A percentile compares a stretch with the other conserved stretches of the same genome.
phyloP scores from a whole-genome alignment of 495 filamentous ascomycete species.

The Aspergillus olivimuriae region DNA sequence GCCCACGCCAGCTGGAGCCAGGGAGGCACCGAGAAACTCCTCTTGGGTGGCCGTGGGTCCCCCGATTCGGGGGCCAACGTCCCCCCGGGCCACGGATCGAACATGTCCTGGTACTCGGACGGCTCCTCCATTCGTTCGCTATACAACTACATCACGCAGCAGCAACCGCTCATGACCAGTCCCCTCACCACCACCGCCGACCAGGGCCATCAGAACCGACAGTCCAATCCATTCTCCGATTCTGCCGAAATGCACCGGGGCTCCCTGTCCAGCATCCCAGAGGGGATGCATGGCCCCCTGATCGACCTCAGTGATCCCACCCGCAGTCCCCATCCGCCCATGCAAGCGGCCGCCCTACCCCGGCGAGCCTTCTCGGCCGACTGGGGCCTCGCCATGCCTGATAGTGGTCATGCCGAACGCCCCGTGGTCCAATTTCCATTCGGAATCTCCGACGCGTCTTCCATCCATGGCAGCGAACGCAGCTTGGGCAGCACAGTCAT shows the following conservation, averaged over 20 bases:
- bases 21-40: constrained; percentile 13
- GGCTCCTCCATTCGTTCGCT: constrained; percentile 7
- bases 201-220: not conserved
- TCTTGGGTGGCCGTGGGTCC: constrained; percentile 7
- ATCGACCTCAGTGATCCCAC: not conserved
- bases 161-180: not conserved
- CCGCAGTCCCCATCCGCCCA: not conserved
- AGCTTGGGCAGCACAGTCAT: constrained; percentile 18
- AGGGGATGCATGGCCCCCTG: constrained; percentile 1
- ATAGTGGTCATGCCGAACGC: not conserved
- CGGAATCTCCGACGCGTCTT: constrained; percentile 7
- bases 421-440: not conserved
- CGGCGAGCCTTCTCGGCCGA: not conserved
- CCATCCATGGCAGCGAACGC: constrained; percentile 18
- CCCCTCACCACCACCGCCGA: not conserved
- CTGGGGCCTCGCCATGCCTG: not conserved
- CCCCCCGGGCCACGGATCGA: constrained; percentile 8
- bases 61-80: constrained; percentile 6
- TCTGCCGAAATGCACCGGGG: constrained; percentile 1
- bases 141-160: constrained; percentile 2
- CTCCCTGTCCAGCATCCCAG: not conserved
- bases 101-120: constrained; percentile 5
- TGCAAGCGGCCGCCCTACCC: not conserved
- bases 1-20: not conserved
- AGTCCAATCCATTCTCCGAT: constrained; percentile 15